Percentiles rank a stretch among this genome's conserved stretches.
Evolutionary conservation across 192 early-diverging fungal genomes (phyloP).

Genomic region (Umbelopsis vinacea): DNA sequence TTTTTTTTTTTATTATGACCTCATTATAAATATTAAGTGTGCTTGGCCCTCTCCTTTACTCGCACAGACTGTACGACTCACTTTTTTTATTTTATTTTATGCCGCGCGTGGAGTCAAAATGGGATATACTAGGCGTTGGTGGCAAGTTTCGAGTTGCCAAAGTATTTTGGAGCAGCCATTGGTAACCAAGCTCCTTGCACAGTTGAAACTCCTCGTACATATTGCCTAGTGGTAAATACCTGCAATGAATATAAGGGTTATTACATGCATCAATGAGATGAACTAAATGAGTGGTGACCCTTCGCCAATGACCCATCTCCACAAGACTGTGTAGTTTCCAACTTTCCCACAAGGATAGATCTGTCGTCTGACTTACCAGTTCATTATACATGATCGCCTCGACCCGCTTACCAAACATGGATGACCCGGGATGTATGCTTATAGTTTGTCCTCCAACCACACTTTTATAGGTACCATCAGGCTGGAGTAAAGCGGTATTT

Average conservation of each 20-base stretch:
- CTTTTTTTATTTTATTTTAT: neutral
- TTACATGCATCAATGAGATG: neutral
- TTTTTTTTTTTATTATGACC: neutral
- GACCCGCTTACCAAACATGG: constrained; percentile 79
- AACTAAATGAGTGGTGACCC: neutral
- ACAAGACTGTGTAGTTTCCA: neutral
- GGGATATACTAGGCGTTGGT: neutral
- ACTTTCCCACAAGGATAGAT: constrained; percentile 9
- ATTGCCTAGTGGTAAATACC: constrained; percentile 86
- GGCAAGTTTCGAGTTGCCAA: constrained; percentile 35
- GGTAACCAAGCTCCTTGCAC: constrained; percentile 85
- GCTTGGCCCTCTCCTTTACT: neutral
- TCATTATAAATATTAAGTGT: too few species aligned
- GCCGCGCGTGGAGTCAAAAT: neutral
- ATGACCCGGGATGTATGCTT: constrained; percentile 87
- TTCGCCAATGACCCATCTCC: neutral
- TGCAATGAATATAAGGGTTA: constrained; percentile 24
- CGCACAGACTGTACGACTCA: neutral
- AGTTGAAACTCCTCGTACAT: constrained; percentile 82
- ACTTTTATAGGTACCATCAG: constrained; percentile 84
- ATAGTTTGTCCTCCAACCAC: constrained; percentile 72
- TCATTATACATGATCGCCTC: constrained; percentile 90
- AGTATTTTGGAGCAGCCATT: constrained; percentile 80
- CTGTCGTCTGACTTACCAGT: constrained; percentile 55
- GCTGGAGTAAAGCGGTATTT: constrained; percentile 86